Percentiles rank a stretch among this genome's conserved stretches.
phyloP scores from a whole-genome alignment of 768 basidiomycete species.

The Guyanaporus albipodus region DNA sequence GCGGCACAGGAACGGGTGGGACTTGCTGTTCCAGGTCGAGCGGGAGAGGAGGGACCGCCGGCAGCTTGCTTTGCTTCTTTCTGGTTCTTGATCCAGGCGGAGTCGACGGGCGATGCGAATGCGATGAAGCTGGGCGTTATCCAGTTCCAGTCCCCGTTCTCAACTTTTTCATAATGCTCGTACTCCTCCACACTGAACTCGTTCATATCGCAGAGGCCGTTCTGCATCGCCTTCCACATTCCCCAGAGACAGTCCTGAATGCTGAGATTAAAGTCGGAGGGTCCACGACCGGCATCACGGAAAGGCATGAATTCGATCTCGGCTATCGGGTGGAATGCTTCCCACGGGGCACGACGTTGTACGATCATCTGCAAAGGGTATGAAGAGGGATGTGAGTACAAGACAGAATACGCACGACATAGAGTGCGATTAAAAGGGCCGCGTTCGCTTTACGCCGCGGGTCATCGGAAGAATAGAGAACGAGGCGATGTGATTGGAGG shows the following conservation, averaged over 20 bases:
- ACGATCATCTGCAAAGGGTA: slow-evolving; percentile 76
- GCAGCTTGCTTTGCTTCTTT: slow-evolving; percentile 53
- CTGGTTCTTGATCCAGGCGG: slow-evolving; percentile 72
- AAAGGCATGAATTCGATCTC: slow-evolving; percentile 93
- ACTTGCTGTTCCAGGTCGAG: slow-evolving; percentile 26
- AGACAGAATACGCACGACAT: slow-evolving; percentile 59
- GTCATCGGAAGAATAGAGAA: slow-evolving; percentile 85
- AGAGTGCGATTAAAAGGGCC: slow-evolving; percentile 90
- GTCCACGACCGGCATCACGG: slow-evolving; percentile 90
- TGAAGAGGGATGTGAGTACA: slow-evolving; percentile 13
- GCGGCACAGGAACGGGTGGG: slow-evolving; percentile 25
- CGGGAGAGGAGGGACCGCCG: slow-evolving; percentile 22
- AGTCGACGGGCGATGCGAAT: slow-evolving; percentile 88
- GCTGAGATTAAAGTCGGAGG: slow-evolving; percentile 87
- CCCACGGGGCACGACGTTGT: slow-evolving; percentile 83
- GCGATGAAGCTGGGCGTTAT: slow-evolving; percentile 89
- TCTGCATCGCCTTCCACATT: slow-evolving; percentile 86
- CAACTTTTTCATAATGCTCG: slow-evolving; percentile 92
- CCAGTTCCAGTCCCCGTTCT: slow-evolving; percentile 97
- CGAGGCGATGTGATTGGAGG: slow-evolving; percentile 66
- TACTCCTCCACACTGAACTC: slow-evolving; percentile 93
- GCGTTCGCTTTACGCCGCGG: slow-evolving; percentile 90
- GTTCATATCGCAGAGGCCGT: slow-evolving; percentile 90
- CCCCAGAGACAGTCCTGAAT: slow-evolving; percentile 93
- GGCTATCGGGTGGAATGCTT: slow-evolving; percentile 92